Evolutionary conservation across 1,284 basidiomycete genomes (phyloP).

Genomic region (Ganoderma meredithae): DNA sequence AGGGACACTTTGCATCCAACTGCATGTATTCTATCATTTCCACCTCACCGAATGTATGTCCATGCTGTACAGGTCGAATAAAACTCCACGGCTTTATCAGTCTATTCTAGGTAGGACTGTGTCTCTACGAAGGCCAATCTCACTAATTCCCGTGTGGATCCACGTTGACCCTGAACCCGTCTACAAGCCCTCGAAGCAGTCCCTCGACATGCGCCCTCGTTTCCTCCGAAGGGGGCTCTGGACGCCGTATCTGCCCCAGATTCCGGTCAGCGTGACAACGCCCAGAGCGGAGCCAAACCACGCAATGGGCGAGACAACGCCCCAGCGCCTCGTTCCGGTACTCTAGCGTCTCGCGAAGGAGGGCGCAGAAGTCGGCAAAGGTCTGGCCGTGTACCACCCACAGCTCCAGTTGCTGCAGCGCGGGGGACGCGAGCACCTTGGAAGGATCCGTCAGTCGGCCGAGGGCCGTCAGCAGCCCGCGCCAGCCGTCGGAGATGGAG

Average conservation of each 20-base stretch:
- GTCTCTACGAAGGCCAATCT: too few species aligned
- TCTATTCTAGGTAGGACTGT: not conserved
- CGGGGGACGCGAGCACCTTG: not conserved
- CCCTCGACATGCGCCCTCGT: not conserved
- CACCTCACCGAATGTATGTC: constrained; percentile 6
- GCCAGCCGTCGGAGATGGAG: not conserved
- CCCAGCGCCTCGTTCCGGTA: not conserved
- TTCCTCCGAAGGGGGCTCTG: not conserved
- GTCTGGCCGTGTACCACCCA: not conserved
- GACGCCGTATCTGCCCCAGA: not conserved
- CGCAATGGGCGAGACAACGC: not conserved
- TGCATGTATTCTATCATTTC: constrained; percentile 39
- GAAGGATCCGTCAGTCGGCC: not conserved
- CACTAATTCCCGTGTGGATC: not conserved
- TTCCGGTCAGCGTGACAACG: not conserved
- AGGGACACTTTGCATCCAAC: constrained; percentile 42
- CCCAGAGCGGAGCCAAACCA: not conserved
- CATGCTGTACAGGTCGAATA: constrained; percentile 23
- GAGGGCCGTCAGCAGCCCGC: not conserved
- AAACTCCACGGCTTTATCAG: not conserved
- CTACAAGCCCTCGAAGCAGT: not conserved
- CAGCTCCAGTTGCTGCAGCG: not conserved
- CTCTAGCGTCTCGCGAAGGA: not conserved
- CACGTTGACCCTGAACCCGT: not conserved
- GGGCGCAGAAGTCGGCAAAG: not conserved